phyloP scores from a whole-genome alignment of 352 stramenopile genomes.

The Ochromonadaceae sp. region DNA sequence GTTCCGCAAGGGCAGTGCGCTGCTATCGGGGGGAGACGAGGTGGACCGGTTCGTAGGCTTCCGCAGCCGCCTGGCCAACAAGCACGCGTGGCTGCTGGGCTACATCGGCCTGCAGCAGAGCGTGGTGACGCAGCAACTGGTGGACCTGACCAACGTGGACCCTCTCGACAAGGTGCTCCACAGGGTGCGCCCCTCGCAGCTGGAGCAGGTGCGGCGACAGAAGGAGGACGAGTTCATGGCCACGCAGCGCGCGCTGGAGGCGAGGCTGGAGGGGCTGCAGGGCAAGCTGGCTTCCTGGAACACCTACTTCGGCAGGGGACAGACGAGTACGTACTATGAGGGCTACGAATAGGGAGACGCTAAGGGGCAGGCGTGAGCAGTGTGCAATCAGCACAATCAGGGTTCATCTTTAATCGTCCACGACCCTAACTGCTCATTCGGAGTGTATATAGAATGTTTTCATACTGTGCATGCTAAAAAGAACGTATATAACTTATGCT shows the following conservation, averaged over 20 bases:
- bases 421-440: no score
- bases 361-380: no score
- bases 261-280: background rate
- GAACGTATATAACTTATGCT: no score
- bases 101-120: background rate
- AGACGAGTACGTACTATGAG: no score
- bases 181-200: background rate
- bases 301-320: slow-evolving; percentile 1
- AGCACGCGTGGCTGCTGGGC: background rate
- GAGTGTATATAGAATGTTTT: no score
- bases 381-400: no score
- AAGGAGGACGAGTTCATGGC: background rate
- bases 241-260: background rate
- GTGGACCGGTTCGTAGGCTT: slow-evolving; percentile 8
- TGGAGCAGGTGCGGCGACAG: background rate
- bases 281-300: slow-evolving; percentile 2
- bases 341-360: no score
- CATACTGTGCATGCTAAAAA: no score
- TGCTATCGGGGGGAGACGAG: background rate
- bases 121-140: background rate
- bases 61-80: background rate
- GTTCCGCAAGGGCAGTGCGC: background rate
- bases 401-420: no score
- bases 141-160: background rate
- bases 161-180: slow-evolving; percentile 1